Evolutionary conservation across 164 flowering plant genomes (phyloP).

Genomic region (Umbellularia californica): DNA sequence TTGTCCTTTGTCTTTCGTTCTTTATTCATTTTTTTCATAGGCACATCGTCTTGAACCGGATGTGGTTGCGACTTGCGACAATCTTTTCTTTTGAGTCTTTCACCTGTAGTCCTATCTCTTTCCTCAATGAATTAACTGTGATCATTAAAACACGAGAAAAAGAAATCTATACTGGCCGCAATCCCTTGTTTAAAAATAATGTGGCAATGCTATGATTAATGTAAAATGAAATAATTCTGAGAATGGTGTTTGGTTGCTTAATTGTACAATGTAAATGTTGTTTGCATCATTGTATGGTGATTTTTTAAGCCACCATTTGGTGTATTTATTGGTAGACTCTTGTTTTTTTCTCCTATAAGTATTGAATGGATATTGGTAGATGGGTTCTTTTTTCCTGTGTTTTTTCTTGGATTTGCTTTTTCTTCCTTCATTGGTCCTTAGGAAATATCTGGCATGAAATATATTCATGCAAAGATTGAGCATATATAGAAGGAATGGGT

Average conservation of each 20-base stretch:
- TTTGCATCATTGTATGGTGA: conserved; percentile 8
- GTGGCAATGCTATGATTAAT: no score
- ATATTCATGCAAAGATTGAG: neutral
- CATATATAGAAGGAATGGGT: neutral
- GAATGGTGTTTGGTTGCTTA: conserved; percentile 3
- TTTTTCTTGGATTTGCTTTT: neutral
- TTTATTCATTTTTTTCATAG: no score
- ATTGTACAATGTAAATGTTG: conserved; percentile 19
- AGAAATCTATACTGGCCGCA: no score
- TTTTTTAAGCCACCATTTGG: neutral
- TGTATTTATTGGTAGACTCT: neutral
- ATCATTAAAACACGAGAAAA: no score
- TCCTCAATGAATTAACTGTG: no score
- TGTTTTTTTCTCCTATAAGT: neutral
- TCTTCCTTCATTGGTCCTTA: neutral
- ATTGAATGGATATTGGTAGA: neutral
- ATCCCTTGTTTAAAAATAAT: no score
- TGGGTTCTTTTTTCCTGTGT: neutral
- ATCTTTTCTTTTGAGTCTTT: no score
- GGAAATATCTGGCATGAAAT: neutral
- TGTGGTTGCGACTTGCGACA: no score
- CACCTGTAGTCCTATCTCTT: no score
- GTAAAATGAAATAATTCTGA: no score
- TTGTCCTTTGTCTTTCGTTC: no score
- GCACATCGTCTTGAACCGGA: no score